Evolutionary conservation across 140 eudicot species (phyloP).

Genomic region (Cichorium intybus): DNA sequence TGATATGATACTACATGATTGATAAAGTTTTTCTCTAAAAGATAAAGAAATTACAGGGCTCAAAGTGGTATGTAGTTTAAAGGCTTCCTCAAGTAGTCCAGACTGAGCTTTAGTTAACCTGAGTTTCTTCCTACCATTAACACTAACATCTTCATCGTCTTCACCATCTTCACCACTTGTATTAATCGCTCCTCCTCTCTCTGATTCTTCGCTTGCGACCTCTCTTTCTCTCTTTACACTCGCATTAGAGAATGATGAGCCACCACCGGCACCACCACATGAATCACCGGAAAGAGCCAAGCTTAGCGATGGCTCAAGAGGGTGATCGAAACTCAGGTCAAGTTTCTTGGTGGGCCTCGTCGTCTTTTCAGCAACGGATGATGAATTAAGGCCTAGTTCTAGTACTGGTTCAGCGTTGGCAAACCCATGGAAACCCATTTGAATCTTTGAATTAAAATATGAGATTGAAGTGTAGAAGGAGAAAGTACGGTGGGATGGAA

Average conservation of each 20-base stretch:
- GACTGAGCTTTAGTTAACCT: constrained; percentile 92
- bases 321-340: background rate
- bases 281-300: constrained; percentile 57
- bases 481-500: constrained; percentile 3
- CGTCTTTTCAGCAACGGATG: constrained; percentile 16
- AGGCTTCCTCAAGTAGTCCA: constrained; percentile 87
- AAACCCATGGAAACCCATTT: constrained; percentile 58
- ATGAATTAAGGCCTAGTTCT: constrained; percentile 49
- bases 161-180: constrained; percentile 30
- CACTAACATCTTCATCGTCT: constrained; percentile 65
- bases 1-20: background rate
- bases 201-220: constrained; percentile 58
- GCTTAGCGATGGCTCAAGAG: constrained; percentile 59
- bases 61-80: constrained; percentile 73
- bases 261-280: constrained; percentile 37
- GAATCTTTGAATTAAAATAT: background rate
- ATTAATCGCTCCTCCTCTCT: constrained; percentile 20
- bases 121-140: constrained; percentile 73
- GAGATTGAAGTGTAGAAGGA: constrained; percentile 6
- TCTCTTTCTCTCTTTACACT: constrained; percentile 86
- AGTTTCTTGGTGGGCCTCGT: constrained; percentile 16
- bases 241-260: constrained; percentile 63
- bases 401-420: constrained; percentile 53
- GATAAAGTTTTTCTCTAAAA: background rate
- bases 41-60: constrained; percentile 53